Base-by-base conservation (phyloP, 441 rosid genomes). In the Gossypium laxum region DNA sequence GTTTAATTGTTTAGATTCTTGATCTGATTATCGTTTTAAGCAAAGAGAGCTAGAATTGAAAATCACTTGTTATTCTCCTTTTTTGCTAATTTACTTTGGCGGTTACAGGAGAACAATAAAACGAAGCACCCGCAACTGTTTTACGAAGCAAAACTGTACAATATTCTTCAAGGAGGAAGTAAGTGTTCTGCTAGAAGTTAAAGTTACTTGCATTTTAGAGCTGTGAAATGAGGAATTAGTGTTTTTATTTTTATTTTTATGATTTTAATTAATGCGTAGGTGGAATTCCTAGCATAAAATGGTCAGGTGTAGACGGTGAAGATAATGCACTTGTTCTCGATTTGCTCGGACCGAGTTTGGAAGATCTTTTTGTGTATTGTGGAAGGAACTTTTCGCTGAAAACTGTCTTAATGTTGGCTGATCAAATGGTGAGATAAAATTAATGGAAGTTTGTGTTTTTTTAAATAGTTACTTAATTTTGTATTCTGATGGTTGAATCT, bases 121-220 rank as follows among this genome's bases (percentile, higher is more conserved):
- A 86, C 92, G 0, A 87, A 86, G 76, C 88, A 88, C 72, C 92
- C 88, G 0, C 92, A 88, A 28, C 81, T 88, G 75, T 86, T 83
- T 5, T 86, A 83, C 28, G 90, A 88, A 74, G 90, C 89, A 18
- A 86, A 88, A 79, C 7, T 52, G 22, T 52, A 52, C 57, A 52
- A 17, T 52, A 52, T 52, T 52, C 57, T 52, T 5, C 57, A 84
- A 77, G 93, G 88, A 82, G 89, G 90, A 83, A 81, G 90, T 86
- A 80, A 34, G 93, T 71, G n/a, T 4, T 2, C 15, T 68, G 0
- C 64, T 1, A 26, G 10, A 28, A 2, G 1, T 57, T 22, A 24
- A 28, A 5, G 14, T 22, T 28, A 11, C 10, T 3, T 11, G 22
- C 38, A 18, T 48, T 71, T 32, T 1, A 47, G 28, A 8, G n/a